Conservation (phyloP, 768 basidiomycete species). For the Tricholoma terreum region DNA sequence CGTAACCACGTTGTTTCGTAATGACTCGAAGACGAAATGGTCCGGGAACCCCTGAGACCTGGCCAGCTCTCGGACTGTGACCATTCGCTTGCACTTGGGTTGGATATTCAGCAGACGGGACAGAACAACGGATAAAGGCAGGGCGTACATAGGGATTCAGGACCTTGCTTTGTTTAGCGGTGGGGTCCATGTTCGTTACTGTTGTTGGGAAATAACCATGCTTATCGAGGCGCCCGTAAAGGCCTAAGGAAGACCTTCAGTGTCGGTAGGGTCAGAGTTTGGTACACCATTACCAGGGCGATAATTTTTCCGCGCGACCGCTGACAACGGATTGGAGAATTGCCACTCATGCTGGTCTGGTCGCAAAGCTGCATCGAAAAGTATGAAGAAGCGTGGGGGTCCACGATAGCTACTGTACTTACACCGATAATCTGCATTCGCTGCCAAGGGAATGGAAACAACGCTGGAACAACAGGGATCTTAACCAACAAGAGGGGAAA, state of each 20-base stretch:
- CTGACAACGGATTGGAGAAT: conserved; percentile 54
- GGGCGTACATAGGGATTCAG: conserved; percentile 60
- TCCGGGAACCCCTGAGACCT: conserved; percentile 84
- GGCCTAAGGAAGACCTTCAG: conserved; percentile 27
- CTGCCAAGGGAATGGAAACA: conserved; percentile 51
- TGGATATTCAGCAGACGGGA: not conserved
- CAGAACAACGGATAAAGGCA: not conserved
- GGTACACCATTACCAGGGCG: conserved; percentile 37
- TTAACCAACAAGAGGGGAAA: not conserved
- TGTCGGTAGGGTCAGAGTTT: not conserved
- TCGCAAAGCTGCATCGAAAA: conserved; percentile 39
- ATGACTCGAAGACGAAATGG: conserved; percentile 57
- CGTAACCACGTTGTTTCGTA: conserved; percentile 52
- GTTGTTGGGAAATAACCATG: conserved; percentile 65
- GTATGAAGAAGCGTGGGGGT: not conserved
- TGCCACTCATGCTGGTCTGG: conserved; percentile 57
- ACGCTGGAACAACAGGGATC: conserved; percentile 39
- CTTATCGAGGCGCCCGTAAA: conserved; percentile 56
- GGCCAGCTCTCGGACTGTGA: conserved; percentile 75
- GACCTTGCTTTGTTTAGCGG: conserved; percentile 71
- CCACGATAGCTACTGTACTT: conserved; percentile 8
- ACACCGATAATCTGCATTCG: conserved; percentile 69
- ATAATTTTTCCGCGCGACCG: conserved; percentile 50
- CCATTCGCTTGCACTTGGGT: conserved; percentile 60
- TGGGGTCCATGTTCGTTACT: conserved; percentile 76